Conservation (phyloP, 208 protist genomes). For the Trichomonas gallinae region DNA sequence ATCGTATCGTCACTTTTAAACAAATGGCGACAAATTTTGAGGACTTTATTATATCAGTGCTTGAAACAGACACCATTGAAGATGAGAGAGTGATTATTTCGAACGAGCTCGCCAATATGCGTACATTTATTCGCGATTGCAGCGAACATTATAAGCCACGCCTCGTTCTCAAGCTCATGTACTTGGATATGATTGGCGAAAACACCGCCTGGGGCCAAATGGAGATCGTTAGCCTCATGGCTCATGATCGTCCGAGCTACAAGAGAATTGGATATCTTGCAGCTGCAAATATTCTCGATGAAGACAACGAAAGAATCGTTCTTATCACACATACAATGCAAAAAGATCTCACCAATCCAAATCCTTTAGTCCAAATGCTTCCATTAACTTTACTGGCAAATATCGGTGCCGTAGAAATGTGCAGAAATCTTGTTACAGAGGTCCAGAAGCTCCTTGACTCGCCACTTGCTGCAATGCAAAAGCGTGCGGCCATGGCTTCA, state of each 20-base stretch:
- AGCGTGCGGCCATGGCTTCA: neutral
- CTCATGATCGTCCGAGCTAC: neutral
- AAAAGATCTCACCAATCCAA: neutral
- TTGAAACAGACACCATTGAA: neutral
- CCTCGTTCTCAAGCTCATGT: neutral
- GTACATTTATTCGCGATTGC: constrained; percentile 17
- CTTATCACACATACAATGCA: neutral
- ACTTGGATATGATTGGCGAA: neutral
- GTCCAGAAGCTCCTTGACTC: neutral
- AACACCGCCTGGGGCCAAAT: constrained; percentile 18
- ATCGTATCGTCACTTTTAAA: neutral
- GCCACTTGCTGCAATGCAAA: neutral
- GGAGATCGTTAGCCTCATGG: constrained; percentile 14
- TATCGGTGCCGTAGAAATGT: constrained; percentile 20
- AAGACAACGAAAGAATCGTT: neutral
- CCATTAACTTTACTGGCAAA: neutral
- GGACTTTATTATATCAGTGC: neutral
- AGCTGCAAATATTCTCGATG: neutral
- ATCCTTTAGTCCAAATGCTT: neutral
- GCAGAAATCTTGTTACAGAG: neutral
- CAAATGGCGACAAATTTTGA: neutral
- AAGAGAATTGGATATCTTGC: constrained; percentile 25
- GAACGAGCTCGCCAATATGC: neutral
- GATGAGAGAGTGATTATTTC: neutral
- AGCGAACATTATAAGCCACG: neutral